Evolutionary conservation across 2,329 filamentous ascomycete genomes (phyloP).

Genomic region (Beauveria rudraprayagi): DNA sequence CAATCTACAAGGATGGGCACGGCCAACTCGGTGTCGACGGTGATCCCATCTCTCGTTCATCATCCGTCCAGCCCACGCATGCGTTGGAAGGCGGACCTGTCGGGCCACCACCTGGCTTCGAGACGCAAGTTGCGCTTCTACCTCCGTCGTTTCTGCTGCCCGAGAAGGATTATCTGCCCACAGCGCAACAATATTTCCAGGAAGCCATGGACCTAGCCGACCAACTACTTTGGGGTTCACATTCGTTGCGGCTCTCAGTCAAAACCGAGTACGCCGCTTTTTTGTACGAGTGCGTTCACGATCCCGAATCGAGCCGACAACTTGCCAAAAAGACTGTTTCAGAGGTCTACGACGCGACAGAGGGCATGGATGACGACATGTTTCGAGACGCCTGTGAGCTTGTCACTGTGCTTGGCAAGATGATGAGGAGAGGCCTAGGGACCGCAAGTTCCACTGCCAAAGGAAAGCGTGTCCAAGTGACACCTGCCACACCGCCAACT

Average conservation of each 20-base stretch:
- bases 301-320: constrained; percentile 64
- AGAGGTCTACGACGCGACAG: constrained; percentile 83
- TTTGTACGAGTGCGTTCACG: constrained; percentile 85
- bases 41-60: constrained; percentile 31
- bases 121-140: constrained; percentile 27
- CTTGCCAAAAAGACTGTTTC: constrained; percentile 77
- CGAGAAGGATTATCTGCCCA: constrained; percentile 69
- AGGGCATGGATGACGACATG: constrained; percentile 92
- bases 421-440: constrained; percentile 69
- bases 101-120: constrained; percentile 47
- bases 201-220: constrained; percentile 71
- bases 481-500: constrained; percentile 19
- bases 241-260: constrained; percentile 80
- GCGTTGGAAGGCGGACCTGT: constrained; percentile 52
- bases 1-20: constrained; percentile 32
- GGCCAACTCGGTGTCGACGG: constrained; percentile 40
- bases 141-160: constrained; percentile 72
- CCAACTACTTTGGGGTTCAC: constrained; percentile 70
- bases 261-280: constrained; percentile 92
- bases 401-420: constrained; percentile 75
- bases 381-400: constrained; percentile 87
- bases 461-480: constrained; percentile 16
- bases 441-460: constrained; percentile 11
- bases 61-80: constrained; percentile 41
- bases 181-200: constrained; percentile 73